These are phyloP conservation scores for Spirogloea muscicola DNA, from an alignment of 139 green algal species.

Conservation along the genomic window DNA sequence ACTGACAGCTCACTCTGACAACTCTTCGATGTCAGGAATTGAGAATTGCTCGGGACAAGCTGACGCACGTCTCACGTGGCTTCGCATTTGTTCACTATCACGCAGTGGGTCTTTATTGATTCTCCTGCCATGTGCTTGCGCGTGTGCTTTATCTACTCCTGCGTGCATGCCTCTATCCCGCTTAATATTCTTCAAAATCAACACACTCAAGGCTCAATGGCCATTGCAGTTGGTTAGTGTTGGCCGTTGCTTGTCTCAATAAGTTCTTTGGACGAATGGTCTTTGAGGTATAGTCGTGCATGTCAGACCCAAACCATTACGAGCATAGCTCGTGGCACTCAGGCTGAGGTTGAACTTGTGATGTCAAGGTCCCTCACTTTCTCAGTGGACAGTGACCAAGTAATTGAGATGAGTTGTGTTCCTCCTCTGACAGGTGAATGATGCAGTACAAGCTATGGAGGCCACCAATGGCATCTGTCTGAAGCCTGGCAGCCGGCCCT, in stretches of 20 bases:
- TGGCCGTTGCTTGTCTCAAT: background rate
- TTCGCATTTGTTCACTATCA: conserved; percentile 35
- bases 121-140: background rate
- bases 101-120: background rate
- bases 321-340: too few species aligned
- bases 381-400: too few species aligned
- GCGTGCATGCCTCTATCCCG: background rate
- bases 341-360: too few species aligned
- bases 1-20: background rate
- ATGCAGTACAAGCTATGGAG: conserved; percentile 12
- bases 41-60: conserved; percentile 13
- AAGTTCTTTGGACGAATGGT: background rate
- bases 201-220: background rate
- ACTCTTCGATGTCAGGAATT: conserved; percentile 1
- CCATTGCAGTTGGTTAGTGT: background rate
- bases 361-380: too few species aligned
- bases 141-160: background rate
- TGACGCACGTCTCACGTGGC: conserved; percentile 15
- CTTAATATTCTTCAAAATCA: background rate
- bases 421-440: background rate
- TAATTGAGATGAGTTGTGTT: background rate
- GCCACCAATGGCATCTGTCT: conserved; percentile 5
- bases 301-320: background rate
- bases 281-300: background rate
- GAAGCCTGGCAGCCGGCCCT: background rate